Base-by-base conservation (phyloP, 345 rosid genomes). In the Eutrema heterophyllum region DNA sequence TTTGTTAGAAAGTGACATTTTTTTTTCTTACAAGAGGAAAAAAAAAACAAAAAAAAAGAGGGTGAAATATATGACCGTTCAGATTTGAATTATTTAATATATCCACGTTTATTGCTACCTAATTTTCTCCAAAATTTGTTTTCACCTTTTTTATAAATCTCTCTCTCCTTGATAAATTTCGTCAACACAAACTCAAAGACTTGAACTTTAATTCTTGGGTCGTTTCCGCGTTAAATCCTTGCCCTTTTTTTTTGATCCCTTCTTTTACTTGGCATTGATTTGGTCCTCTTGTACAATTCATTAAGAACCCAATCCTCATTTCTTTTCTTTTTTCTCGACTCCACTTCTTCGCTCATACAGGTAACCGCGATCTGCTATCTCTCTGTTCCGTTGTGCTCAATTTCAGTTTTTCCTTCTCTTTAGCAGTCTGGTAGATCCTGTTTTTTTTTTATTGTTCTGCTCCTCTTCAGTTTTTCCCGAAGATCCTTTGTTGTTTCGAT, bases 171-270 rank as follows among this genome's bases (percentile, higher is more conserved):
- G 5, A 6, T 54, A 32, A 64, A 29, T 0, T 33, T 65, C 50
- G 66, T 74, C 68, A 67, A 64, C 51, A 45, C 1, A 11, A 14
- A 21, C 57, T 21, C 29, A 54, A 64, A 44, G 70, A 73, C 77
- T 64, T 4, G 24, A 51, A 73, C 50, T 55, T 4, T n/a, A 55
- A 24, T 21, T 41, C 39, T 4, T 36, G 58, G 50, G 64, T 78
- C 74, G 32, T 72, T 30, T 72, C 68, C 78, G 81, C 77, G 81
- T 72, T 44, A 44, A 53, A 21, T 53, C 69, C 21, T 59, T 43
- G 0, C 3, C 58, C 49, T 11, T 70, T 56, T 70, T 56, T 21
- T 21, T 18, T 51, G 63, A 70, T 64, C 61, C 67, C 0, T 71
- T 71, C 63, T 70, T 18, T 14, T 15, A 49, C 49, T 27, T 60